Base-by-base conservation (phyloP, 1,139 yeast genomes). In the Candida sp. region DNA sequence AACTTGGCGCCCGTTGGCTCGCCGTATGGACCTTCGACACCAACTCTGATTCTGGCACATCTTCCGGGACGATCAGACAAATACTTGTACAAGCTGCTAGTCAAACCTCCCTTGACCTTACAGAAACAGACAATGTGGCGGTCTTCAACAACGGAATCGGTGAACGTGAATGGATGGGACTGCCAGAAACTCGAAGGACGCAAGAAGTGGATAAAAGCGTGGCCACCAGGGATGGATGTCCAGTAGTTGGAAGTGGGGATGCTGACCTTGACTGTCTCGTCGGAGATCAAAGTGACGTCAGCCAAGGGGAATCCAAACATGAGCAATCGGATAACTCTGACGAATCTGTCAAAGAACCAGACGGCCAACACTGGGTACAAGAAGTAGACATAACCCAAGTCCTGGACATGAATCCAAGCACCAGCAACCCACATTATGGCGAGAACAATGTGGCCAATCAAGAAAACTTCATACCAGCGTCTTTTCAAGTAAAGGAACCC, bases 171-270 rank as follows among this genome's bases (percentile, higher is more conserved):
- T 6, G 80, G 80, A 57, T 75, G 80, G 1, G 78, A 73, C 57
- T 75, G 80, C 75, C 75, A 75, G 57, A 75, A 75, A 49, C 62
- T 66, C n/a, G 63, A 51, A 4, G 70, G 69, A 46, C 64, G 63
- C 28, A 78, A 51, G 60, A 82, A 80, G 56, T 79, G 74, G 33
- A 82, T 66, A 53, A 75, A 82, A 0, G 83, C 84, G 59, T 80
- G 83, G 1, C 83, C 80, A 38, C 85, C 85, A 9, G 83, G 81
- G 41, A 66, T 59, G 1, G 78, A 60, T 17, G 65, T 61, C 81
- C 82, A 79, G 54, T 67, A 61, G 3, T 56, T 59, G 9, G 82
- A 80, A 43, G 67, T 74, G 3, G 80, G 77, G 3, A 79, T 67
- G 4, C 63, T 59, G 2, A 80, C 70, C 56, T 72, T 72, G 25